These are phyloP conservation scores for Aquanectria penicillioides DNA, from an alignment of 2,329 filamentous ascomycete genomes.

Conservation along the genomic window DNA sequence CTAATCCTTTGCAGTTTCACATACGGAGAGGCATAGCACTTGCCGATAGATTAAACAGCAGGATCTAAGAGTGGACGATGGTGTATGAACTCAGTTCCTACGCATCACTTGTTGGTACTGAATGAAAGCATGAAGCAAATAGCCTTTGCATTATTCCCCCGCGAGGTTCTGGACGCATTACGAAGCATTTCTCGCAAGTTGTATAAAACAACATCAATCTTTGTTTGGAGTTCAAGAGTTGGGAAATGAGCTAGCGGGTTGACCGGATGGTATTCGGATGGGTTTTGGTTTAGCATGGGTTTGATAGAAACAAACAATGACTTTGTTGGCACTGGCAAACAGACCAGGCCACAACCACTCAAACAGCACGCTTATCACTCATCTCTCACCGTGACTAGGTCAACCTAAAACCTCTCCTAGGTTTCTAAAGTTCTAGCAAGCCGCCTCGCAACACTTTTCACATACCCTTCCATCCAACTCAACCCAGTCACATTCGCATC, in stretches of 20 bases:
- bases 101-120: neutral
- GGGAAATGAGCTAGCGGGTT: neutral
- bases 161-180: neutral
- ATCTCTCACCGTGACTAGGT: neutral
- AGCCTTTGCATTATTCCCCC: neutral
- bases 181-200: neutral
- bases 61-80: neutral
- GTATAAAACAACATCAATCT: neutral
- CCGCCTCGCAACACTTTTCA: no score
- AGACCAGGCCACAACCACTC: constrained; percentile 8
- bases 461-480: neutral
- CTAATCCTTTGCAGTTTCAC: constrained; percentile 46
- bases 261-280: neutral
- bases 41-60: neutral
- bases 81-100: neutral
- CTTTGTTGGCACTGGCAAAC: constrained; percentile 9
- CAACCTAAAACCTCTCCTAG: no score
- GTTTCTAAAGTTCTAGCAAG: no score
- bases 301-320: constrained; percentile 13
- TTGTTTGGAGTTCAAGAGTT: constrained; percentile 21
- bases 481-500: no score
- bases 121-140: constrained; percentile 1
- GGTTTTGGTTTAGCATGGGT: constrained; percentile 3
- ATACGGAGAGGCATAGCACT: constrained; percentile 52
- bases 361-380: neutral